Conservation (phyloP, 31 red algal species). For the Endocladia muricata region DNA sequence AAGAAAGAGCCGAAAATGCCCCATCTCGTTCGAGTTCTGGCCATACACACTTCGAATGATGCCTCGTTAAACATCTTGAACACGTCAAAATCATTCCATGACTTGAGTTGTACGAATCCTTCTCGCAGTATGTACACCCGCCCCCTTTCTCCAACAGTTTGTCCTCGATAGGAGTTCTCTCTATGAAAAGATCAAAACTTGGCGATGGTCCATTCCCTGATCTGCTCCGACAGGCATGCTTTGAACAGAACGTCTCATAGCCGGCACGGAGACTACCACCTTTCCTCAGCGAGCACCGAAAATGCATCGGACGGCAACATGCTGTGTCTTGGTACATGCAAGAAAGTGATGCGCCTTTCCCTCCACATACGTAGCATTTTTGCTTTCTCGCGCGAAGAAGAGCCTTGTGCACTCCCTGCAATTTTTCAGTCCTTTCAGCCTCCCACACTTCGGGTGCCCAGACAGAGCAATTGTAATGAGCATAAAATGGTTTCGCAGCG, state of each 20-base stretch:
- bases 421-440: not conserved
- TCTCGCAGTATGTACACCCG: conserved; percentile 14
- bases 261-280: conserved; percentile 32
- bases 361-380: conserved; percentile 51
- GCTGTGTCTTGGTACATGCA: conserved; percentile 45
- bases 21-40: conserved; percentile 17
- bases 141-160: not conserved
- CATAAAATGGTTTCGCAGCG: conserved; percentile 9
- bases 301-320: conserved; percentile 67
- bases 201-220: conserved; percentile 11
- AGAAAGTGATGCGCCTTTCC: conserved; percentile 35
- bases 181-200: conserved; percentile 3
- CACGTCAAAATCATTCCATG: conserved; percentile 41
- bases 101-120: conserved; percentile 21
- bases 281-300: conserved; percentile 48
- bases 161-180: conserved; percentile 24
- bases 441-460: conserved; percentile 63
- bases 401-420: conserved; percentile 26
- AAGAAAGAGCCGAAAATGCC: conserved; percentile 32
- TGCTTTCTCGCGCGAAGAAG: conserved; percentile 17
- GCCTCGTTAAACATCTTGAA: conserved; percentile 9
- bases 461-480: conserved; percentile 54
- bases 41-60: conserved; percentile 40
- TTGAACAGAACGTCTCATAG: conserved; percentile 39
- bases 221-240: conserved; percentile 14